phyloP scores from a whole-genome alignment of 192 early-diverging fungal species.

The Coemansia pectinata region DNA sequence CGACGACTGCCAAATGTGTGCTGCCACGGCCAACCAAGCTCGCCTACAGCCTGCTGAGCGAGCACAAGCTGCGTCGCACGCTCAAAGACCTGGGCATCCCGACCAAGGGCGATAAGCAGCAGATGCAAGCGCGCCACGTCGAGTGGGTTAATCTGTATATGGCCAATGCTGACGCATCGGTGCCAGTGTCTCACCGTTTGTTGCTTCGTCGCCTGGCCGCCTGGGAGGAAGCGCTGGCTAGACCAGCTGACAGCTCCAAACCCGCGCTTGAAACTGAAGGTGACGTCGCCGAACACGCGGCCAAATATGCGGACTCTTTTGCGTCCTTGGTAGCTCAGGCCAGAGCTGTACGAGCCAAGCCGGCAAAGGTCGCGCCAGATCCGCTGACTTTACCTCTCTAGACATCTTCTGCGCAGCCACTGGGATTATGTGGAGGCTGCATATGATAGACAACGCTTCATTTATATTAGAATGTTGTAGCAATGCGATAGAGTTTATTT shows the following conservation, averaged over 20 bases:
- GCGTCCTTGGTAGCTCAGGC: conserved; percentile 36
- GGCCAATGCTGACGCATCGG: conserved; percentile 49
- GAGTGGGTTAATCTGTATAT: conserved; percentile 57
- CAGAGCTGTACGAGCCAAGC: conserved; percentile 2
- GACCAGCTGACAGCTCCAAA: conserved; percentile 10
- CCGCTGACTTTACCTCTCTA: neutral
- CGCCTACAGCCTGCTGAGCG: conserved; percentile 51
- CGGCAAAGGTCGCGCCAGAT: neutral
- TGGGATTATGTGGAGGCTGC: neutral
- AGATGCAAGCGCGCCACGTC: conserved; percentile 49
- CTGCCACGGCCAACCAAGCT: conserved; percentile 54
- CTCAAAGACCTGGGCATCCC: conserved; percentile 52
- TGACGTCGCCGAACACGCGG: conserved; percentile 21
- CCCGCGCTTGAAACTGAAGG: neutral
- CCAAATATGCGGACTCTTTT: conserved; percentile 45
- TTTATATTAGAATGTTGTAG: neutral
- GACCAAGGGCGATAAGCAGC: conserved; percentile 48
- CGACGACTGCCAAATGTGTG: conserved; percentile 4
- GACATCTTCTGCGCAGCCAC: neutral
- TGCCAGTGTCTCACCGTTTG: conserved; percentile 33
- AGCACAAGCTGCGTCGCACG: conserved; percentile 48
- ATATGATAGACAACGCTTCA: neutral
- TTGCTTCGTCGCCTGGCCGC: conserved; percentile 29
- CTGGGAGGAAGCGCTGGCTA: conserved; percentile 36
- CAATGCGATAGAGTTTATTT: neutral